phyloP scores from a whole-genome alignment of 257 asterid species.

The Ocimum tenuiflorum region DNA sequence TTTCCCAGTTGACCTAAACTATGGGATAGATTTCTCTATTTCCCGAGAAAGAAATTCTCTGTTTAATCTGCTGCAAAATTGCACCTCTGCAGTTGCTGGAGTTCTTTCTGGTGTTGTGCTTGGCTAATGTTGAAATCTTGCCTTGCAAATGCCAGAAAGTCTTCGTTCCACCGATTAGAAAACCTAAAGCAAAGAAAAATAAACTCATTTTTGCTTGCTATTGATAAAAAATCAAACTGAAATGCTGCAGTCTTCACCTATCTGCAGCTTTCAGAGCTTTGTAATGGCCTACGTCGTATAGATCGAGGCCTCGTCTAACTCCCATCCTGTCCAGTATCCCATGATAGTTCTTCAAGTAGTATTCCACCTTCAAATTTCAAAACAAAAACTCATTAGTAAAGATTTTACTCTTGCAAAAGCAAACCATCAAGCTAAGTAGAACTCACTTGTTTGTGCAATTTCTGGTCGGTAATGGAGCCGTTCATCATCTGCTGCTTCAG shows the following conservation, averaged over 20 bases:
- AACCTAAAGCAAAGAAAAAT: constrained; percentile 18
- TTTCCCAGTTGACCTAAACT: too few relatives aligned
- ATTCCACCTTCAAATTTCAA: constrained; percentile 24
- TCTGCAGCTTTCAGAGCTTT: constrained; percentile 20
- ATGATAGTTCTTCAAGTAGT: constrained; percentile 27
- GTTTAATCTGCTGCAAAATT: background rate
- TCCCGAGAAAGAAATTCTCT: too few relatives aligned
- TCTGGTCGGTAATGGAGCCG: constrained; percentile 14
- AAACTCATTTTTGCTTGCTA: background rate
- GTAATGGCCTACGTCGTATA: constrained; percentile 15
- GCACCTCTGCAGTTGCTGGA: constrained; percentile 34
- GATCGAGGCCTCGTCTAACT: constrained; percentile 23
- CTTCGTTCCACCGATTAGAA: constrained; percentile 16
- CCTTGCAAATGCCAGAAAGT: constrained; percentile 19
- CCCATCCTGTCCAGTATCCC: constrained; percentile 21
- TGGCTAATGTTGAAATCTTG: constrained; percentile 37
- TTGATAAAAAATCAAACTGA: background rate
- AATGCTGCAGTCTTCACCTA: constrained; percentile 18
- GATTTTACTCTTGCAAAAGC: background rate
- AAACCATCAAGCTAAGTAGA: background rate
- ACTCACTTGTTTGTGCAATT: constrained; percentile 31
- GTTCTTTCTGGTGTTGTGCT: constrained; percentile 33
- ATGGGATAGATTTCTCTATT: too few relatives aligned
- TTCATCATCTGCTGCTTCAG: constrained; percentile 27
- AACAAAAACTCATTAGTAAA: background rate